Conservation (phyloP, 179 eudicot genomes). For the Beta macrorhiza region DNA sequence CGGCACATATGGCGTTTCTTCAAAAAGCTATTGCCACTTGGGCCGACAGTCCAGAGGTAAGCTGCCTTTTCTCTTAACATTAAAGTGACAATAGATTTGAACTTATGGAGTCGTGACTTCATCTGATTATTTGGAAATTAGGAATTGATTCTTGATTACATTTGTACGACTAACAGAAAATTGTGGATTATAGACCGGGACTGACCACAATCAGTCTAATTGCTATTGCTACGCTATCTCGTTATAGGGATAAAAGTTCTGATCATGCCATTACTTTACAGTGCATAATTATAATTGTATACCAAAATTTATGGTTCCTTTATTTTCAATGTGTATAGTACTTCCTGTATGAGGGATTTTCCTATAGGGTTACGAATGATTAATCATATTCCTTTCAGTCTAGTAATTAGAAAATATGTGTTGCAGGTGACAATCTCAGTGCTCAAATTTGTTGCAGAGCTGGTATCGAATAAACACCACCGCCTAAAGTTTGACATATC, state of each 20-base stretch:
- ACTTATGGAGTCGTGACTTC: background rate
- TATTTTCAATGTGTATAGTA: background rate
- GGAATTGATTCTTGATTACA: background rate
- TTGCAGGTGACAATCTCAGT: slow-evolving; percentile 56
- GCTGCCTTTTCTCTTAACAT: slow-evolving; percentile 5
- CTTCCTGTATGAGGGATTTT: background rate
- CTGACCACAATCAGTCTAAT: background rate
- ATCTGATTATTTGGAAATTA: background rate
- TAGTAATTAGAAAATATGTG: slow-evolving; percentile 13
- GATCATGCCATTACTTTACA: background rate
- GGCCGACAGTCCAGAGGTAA: slow-evolving; percentile 87
- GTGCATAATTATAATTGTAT: background rate
- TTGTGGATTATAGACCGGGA: background rate
- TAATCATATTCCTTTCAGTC: background rate
- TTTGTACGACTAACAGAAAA: background rate
- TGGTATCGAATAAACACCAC: slow-evolving; percentile 43
- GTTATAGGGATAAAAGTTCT: background rate
- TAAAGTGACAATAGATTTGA: background rate
- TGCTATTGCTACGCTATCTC: background rate
- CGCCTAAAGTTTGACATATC: slow-evolving; percentile 47
- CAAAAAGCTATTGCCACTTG: slow-evolving; percentile 71
- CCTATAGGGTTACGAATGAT: background rate
- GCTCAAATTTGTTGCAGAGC: slow-evolving; percentile 52
- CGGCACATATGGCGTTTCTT: slow-evolving; percentile 80
- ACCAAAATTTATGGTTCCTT: background rate